Percentiles rank a stretch among this genome's conserved stretches.
phyloP scores from a whole-genome alignment of 2,329 filamentous ascomycete species.

The Tolypocladium inflatum region DNA sequence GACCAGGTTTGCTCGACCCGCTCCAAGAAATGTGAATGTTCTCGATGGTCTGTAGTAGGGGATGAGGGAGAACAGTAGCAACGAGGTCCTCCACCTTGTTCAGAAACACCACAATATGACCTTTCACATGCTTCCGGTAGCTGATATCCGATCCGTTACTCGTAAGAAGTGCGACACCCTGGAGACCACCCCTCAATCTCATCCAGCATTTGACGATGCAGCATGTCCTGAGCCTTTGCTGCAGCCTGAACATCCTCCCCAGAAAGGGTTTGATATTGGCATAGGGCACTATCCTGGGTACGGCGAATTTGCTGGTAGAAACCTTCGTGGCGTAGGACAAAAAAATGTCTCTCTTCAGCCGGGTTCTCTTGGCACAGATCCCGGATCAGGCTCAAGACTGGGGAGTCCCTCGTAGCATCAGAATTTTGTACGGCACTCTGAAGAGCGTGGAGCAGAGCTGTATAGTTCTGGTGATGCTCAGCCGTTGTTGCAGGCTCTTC shows the following conservation, averaged over 20 bases:
- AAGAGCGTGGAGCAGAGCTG: slow-evolving; percentile 4
- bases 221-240: slow-evolving; percentile 3
- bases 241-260: slow-evolving; percentile 1
- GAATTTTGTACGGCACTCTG: slow-evolving; percentile 4
- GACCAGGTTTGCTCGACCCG: background rate
- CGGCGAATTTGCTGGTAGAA: slow-evolving; percentile 6
- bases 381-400: slow-evolving; percentile 2
- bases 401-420: slow-evolving; percentile 3
- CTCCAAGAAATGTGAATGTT: background rate
- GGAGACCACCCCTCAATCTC: no score
- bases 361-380: slow-evolving; percentile 2
- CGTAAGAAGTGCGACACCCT: no score
- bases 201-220: slow-evolving; percentile 4
- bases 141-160: no score
- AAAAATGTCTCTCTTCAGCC: background rate
- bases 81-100: slow-evolving; percentile 3
- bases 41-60: background rate
- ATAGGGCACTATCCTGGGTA: background rate
- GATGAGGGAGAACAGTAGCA: background rate
- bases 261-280: background rate
- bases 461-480: slow-evolving; percentile 3
- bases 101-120: slow-evolving; percentile 5
- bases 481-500: background rate
- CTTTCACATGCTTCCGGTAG: slow-evolving; percentile 6
- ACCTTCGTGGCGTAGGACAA: background rate